A percentile compares a stretch with the other conserved stretches of the same genome.
Conservation (phyloP, 495 filamentous ascomycete species). For the Saxophila tyrrhenica region DNA sequence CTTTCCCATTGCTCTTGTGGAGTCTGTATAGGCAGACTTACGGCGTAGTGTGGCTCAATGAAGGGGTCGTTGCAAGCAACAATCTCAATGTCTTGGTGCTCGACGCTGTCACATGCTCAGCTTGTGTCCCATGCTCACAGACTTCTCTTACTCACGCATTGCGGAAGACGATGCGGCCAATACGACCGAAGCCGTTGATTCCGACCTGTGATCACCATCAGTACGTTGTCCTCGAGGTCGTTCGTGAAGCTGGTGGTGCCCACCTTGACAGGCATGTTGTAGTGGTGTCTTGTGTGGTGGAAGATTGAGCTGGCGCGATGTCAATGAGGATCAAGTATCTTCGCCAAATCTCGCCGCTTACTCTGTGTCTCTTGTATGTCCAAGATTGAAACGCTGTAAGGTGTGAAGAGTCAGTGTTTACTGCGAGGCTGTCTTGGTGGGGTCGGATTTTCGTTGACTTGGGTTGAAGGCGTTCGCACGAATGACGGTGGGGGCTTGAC, state of each 20-base stretch:
- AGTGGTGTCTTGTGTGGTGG: neutral
- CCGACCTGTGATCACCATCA: slow-evolving; percentile 53
- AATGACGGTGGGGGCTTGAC: too few relatives aligned
- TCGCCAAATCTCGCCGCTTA: too few relatives aligned
- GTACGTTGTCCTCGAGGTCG: neutral
- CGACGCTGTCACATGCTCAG: slow-evolving; percentile 46
- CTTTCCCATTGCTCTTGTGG: slow-evolving; percentile 7
- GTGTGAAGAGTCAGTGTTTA: too few relatives aligned
- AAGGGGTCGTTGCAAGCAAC: slow-evolving; percentile 99
- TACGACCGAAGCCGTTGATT: slow-evolving; percentile 99
- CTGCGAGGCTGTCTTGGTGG: too few relatives aligned
- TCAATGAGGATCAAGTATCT: neutral
- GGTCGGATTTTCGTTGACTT: too few relatives aligned
- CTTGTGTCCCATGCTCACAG: slow-evolving; percentile 23
- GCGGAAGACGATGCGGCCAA: slow-evolving; percentile 90
- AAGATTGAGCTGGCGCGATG: neutral
- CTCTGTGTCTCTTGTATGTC: too few relatives aligned
- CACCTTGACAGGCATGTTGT: slow-evolving; percentile 33
- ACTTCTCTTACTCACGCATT: slow-evolving; percentile 53
- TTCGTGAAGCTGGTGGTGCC: neutral
- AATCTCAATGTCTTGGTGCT: slow-evolving; percentile 73
- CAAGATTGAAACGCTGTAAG: too few relatives aligned
- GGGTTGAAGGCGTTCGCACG: too few relatives aligned
- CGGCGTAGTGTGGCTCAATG: slow-evolving; percentile 96
- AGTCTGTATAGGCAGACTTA: slow-evolving; percentile 42